Conservation (phyloP, 202 grass and related monocot genomes). For the Tripidium arundinaceum region DNA sequence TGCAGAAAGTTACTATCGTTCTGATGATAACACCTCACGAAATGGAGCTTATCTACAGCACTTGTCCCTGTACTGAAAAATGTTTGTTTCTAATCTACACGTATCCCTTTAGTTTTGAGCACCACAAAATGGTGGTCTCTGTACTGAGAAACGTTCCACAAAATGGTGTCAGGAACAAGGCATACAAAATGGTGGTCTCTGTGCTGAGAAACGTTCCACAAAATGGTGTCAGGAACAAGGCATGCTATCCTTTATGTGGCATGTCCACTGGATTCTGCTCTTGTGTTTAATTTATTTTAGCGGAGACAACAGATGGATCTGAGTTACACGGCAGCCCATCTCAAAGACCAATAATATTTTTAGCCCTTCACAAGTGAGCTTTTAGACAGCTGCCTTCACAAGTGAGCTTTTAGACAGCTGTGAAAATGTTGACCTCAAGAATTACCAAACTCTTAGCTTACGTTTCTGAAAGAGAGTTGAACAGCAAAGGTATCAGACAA, state of each 20-base stretch:
- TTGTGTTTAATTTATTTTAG: neutral
- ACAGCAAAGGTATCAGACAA: neutral
- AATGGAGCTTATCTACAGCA: neutral
- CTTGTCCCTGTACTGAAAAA: neutral
- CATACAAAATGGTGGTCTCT: neutral
- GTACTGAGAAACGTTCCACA: no score
- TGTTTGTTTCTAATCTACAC: neutral
- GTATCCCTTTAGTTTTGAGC: neutral
- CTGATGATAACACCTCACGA: neutral
- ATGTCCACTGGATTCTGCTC: neutral
- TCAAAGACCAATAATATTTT: neutral
- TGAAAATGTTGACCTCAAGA: neutral
- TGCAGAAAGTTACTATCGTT: neutral
- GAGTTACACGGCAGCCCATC: neutral
- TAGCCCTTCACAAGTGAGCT: neutral
- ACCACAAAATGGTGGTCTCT: neutral
- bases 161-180: slow-evolving; percentile 1
- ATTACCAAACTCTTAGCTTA: neutral
- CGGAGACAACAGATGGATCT: neutral
- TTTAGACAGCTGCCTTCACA: neutral
- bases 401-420: neutral
- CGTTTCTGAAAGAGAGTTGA: neutral
- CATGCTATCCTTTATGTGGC: neutral
- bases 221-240: slow-evolving; percentile 1
- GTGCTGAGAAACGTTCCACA: neutral